phyloP scores from a whole-genome alignment of 371 early-diverging fungal genomes.

The Circinella umbellata region DNA sequence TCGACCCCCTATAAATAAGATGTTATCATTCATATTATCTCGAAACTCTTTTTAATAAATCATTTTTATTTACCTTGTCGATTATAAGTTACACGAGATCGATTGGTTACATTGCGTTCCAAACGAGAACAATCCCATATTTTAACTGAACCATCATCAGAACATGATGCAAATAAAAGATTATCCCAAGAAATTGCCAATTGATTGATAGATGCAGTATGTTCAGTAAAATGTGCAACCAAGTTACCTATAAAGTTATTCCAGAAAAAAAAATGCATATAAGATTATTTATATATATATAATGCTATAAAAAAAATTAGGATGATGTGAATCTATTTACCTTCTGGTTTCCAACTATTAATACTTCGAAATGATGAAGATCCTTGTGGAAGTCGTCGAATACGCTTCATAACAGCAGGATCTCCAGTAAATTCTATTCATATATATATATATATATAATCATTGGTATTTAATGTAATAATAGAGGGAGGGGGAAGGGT shows the following conservation, averaged over 20 bases:
- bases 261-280: background rate
- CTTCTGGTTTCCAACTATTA: slow-evolving; percentile 53
- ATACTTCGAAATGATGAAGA: slow-evolving; percentile 36
- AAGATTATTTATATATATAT: background rate
- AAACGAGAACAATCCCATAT: slow-evolving; percentile 88
- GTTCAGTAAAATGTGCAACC: slow-evolving; percentile 86
- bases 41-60: background rate
- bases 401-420: slow-evolving; percentile 40
- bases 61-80: slow-evolving; percentile 63
- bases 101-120: slow-evolving; percentile 83
- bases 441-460: background rate
- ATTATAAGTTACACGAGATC: slow-evolving; percentile 77
- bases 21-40: background rate
- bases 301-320: background rate
- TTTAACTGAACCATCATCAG: slow-evolving; percentile 87
- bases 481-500: background rate
- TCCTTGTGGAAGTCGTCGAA: slow-evolving; percentile 43
- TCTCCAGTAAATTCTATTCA: slow-evolving; percentile 50
- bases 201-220: slow-evolving; percentile 79
- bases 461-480: background rate
- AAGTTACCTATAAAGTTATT: slow-evolving; percentile 54
- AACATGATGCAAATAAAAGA: slow-evolving; percentile 82
- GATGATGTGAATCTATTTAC: slow-evolving; percentile 13
- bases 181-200: slow-evolving; percentile 79
- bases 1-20: slow-evolving; percentile 64